These are phyloP conservation scores for Pisolithus albus DNA, from an alignment of 768 basidiomycete species.

Conservation along the genomic window DNA sequence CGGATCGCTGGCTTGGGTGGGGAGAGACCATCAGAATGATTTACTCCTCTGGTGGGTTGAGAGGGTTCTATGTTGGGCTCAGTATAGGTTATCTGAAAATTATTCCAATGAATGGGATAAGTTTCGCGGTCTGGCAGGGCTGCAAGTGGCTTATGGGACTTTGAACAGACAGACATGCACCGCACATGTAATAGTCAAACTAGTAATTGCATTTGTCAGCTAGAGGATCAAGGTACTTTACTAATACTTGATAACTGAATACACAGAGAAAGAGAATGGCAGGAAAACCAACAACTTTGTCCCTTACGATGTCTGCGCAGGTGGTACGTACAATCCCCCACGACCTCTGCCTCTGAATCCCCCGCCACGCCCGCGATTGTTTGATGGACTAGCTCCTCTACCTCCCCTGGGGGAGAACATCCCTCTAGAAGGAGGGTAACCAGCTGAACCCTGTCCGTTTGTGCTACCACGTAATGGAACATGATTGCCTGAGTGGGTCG, in stretches of 20 bases:
- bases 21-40: constrained; percentile 68
- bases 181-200: too few species aligned
- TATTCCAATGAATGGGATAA: constrained; percentile 92
- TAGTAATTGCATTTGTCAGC: too few species aligned
- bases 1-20: constrained; percentile 71
- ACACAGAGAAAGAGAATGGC: not conserved
- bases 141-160: constrained; percentile 25
- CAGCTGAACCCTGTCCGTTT: constrained; percentile 25
- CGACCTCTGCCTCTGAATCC: constrained; percentile 29
- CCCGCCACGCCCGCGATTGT: constrained; percentile 29
- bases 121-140: constrained; percentile 83
- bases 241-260: too few species aligned
- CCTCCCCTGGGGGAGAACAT: constrained; percentile 22
- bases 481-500: not conserved
- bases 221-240: too few species aligned
- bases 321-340: constrained; percentile 7
- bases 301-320: constrained; percentile 8
- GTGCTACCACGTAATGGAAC: constrained; percentile 18
- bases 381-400: constrained; percentile 22
- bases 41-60: constrained; percentile 64
- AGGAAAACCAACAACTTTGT: not conserved
- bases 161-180: constrained; percentile 12
- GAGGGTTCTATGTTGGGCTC: constrained; percentile 88
- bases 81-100: constrained; percentile 91
- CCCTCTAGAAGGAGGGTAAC: constrained; percentile 18